Conservation (phyloP, 1,139 yeast genomes). For the Pneumocystis sp. region DNA sequence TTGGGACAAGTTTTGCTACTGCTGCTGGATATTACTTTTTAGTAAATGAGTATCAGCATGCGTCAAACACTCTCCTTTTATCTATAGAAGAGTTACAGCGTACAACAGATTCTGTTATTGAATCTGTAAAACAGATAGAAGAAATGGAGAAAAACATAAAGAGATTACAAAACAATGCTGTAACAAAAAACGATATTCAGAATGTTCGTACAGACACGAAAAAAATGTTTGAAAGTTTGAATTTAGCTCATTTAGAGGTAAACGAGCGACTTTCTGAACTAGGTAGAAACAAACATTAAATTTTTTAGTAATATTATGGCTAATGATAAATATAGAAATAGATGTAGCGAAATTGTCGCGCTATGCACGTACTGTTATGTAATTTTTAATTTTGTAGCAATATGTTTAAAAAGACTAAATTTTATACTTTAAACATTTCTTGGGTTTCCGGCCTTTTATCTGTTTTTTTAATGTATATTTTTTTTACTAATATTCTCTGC, state of each 20-base stretch:
- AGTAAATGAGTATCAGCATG: constrained; percentile 9
- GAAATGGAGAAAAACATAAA: constrained; percentile 7
- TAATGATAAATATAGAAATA: background rate
- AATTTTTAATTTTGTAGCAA: background rate
- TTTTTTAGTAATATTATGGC: background rate
- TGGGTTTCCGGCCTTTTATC: background rate
- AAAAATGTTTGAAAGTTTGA: constrained; percentile 8
- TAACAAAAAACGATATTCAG: constrained; percentile 7
- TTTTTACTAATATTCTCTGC: background rate
- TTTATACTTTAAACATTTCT: background rate
- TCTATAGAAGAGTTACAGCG: constrained; percentile 10
- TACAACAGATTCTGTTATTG: constrained; percentile 5
- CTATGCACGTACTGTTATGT: background rate
- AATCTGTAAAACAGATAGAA: constrained; percentile 7
- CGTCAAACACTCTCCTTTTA: constrained; percentile 4
- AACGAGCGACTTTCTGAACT: constrained; percentile 7
- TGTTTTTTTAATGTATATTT: background rate
- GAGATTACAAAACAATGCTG: constrained; percentile 4
- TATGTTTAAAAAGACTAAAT: background rate
- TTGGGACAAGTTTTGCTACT: constrained; percentile 10
- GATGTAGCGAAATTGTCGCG: background rate
- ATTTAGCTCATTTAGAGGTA: constrained; percentile 7
- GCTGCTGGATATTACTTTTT: constrained; percentile 8
- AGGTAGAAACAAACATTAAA: background rate
- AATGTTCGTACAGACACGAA: constrained; percentile 9